Conservation (phyloP, 164 flowering plant species). For the Magnolia kwangsiensis region DNA sequence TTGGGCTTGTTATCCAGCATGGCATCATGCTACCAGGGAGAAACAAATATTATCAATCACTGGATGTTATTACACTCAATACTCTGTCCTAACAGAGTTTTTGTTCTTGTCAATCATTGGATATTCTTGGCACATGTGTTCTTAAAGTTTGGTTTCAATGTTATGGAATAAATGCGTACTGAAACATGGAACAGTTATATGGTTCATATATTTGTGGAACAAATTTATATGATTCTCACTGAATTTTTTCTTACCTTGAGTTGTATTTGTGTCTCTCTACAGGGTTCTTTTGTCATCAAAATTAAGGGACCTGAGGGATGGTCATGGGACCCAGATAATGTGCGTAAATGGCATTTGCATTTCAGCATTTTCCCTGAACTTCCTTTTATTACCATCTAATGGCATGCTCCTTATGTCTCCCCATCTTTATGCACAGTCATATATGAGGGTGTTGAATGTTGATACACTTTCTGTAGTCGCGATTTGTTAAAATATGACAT, state of each 20-base stretch:
- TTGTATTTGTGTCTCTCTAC: slow-evolving; percentile 5
- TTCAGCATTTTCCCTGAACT: not conserved
- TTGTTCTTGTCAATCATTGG: too few relatives aligned
- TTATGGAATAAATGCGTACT: not conserved
- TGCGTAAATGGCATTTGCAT: slow-evolving; percentile 16
- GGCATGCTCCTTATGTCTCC: not conserved
- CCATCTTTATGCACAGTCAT: too few relatives aligned
- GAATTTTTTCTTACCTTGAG: not conserved
- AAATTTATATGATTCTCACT: not conserved
- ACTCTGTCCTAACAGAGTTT: too few relatives aligned
- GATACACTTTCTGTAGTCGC: not conserved
- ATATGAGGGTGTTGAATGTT: not conserved
- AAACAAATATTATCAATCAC: too few relatives aligned
- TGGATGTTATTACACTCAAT: too few relatives aligned
- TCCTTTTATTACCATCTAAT: not conserved
- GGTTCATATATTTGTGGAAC: too few relatives aligned
- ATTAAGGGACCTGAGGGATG: slow-evolving; percentile 94
- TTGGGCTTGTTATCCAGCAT: too few relatives aligned
- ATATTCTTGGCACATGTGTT: too few relatives aligned
- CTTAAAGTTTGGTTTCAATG: not conserved
- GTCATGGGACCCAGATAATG: slow-evolving; percentile 94
- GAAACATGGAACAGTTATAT: not conserved
- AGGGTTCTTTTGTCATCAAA: slow-evolving; percentile 87
- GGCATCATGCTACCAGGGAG: too few relatives aligned
- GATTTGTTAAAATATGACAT: slow-evolving; percentile 2